These are phyloP conservation scores for Pleurotus citrinopileatus DNA, from an alignment of 768 basidiomycete genomes.

Conservation along the genomic window DNA sequence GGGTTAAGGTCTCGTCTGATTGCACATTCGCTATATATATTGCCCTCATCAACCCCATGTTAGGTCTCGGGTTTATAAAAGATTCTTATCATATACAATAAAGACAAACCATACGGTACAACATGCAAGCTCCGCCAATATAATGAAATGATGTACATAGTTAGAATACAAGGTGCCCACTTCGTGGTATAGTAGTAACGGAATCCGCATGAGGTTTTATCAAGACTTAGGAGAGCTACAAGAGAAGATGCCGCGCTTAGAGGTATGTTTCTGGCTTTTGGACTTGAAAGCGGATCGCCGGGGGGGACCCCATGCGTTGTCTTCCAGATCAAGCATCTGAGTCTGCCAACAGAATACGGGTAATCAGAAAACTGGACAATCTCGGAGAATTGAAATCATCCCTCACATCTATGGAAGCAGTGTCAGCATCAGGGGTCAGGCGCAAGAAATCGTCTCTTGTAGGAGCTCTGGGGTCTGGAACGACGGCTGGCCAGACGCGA, in stretches of 20 bases:
- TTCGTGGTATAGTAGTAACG: background rate
- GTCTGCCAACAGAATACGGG: background rate
- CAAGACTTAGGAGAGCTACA: background rate
- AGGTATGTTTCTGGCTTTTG: background rate
- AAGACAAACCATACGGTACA: background rate
- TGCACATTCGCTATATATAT: too few relatives aligned
- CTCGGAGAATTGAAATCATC: background rate
- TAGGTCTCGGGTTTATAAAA: background rate
- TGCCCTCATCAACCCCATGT: background rate
- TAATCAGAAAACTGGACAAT: background rate
- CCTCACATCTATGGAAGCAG: constrained; percentile 8
- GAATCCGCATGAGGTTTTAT: background rate
- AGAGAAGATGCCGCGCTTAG: background rate
- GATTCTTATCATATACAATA: background rate
- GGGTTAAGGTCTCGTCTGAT: too few relatives aligned
- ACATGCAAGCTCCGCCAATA: background rate
- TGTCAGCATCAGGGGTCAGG: constrained; percentile 5
- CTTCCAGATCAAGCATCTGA: constrained; percentile 31
- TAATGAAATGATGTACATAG: background rate
- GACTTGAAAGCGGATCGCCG: constrained; percentile 12
- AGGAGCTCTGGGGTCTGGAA: background rate
- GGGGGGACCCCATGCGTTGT: constrained; percentile 37
- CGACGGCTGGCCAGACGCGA: background rate
- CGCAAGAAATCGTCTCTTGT: background rate
- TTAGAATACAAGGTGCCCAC: background rate